phyloP scores from a whole-genome alignment of 2,329 filamentous ascomycete genomes.

The Sphaerulina vaccinii region DNA sequence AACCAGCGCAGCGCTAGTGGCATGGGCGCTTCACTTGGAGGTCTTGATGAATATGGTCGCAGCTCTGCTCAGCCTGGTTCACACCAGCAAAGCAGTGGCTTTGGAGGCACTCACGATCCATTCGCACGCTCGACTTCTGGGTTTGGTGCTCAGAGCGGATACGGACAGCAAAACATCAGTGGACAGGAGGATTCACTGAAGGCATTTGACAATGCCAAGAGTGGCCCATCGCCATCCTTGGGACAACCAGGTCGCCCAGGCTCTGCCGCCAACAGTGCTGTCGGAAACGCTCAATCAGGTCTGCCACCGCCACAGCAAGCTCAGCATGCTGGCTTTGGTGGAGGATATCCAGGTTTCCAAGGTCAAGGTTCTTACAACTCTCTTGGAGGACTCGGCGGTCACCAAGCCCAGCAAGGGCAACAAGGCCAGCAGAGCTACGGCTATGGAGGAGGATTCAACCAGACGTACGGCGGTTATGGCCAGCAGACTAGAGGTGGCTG shows the following conservation, averaged over 20 bases:
- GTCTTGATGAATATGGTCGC: slow-evolving; percentile 60
- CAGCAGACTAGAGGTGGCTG: slow-evolving; percentile 35
- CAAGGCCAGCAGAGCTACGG: slow-evolving; percentile 42
- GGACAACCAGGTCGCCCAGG: slow-evolving; percentile 63
- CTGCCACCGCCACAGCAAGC: slow-evolving; percentile 54
- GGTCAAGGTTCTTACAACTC: slow-evolving; percentile 52
- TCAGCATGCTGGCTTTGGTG: slow-evolving; percentile 57
- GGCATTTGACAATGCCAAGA: slow-evolving; percentile 55
- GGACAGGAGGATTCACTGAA: slow-evolving; percentile 55
- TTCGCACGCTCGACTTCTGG: slow-evolving; percentile 59
- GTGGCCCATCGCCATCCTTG: slow-evolving; percentile 58
- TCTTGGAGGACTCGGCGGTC: slow-evolving; percentile 52
- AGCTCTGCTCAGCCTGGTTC: slow-evolving; percentile 53
- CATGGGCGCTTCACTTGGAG: slow-evolving; percentile 37
- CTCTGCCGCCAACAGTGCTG: slow-evolving; percentile 60
- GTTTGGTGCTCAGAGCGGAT: slow-evolving; percentile 53
- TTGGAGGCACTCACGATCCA: slow-evolving; percentile 57
- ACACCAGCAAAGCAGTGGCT: slow-evolving; percentile 53
- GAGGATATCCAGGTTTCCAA: slow-evolving; percentile 54
- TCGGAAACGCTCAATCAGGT: slow-evolving; percentile 51
- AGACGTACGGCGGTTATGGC: slow-evolving; percentile 36
- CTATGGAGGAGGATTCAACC: slow-evolving; percentile 37
- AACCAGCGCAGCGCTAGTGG: slow-evolving; percentile 48
- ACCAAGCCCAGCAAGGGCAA: slow-evolving; percentile 46
- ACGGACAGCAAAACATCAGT: slow-evolving; percentile 49